These are phyloP conservation scores for Mucuna pruriens DNA, from an alignment of 306 rosid species.

Conservation along the genomic window DNA sequence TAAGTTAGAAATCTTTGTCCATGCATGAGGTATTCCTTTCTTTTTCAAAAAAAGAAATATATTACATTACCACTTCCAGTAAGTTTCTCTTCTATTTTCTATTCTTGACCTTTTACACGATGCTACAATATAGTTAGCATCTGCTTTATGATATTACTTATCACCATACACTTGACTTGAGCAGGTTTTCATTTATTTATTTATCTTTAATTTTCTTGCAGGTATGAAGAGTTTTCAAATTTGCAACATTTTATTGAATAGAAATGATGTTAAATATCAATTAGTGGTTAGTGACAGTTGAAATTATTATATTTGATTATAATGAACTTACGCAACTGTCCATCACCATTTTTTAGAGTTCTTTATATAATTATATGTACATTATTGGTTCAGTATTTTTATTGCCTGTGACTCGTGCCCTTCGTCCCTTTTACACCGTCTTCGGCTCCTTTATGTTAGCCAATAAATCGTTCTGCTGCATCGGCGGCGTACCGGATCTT, in stretches of 20 bases:
- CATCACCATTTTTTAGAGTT: constrained; percentile 45
- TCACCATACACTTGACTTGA: constrained; percentile 20
- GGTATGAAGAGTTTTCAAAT: constrained; percentile 54
- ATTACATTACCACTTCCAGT: background rate
- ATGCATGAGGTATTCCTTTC: background rate
- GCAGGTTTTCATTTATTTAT: constrained; percentile 34
- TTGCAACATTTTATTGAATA: constrained; percentile 58
- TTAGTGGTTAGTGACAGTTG: constrained; percentile 54
- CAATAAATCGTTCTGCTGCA: background rate
- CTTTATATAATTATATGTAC: constrained; percentile 42
- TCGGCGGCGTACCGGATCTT: background rate
- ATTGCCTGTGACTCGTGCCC: constrained; percentile 1
- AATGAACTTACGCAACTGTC: constrained; percentile 49
- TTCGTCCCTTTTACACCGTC: background rate
- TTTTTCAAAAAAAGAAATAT: background rate
- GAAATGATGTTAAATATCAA: constrained; percentile 55
- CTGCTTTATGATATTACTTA: background rate
- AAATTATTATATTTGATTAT: constrained; percentile 35
- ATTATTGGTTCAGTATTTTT: constrained; percentile 37
- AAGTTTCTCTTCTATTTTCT: background rate
- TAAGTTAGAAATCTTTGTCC: background rate
- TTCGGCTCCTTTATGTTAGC: background rate
- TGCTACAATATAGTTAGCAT: background rate
- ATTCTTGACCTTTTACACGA: constrained; percentile 8
- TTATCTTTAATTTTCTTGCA: constrained; percentile 49